Evolutionary conservation across 768 basidiomycete genomes (phyloP).

Genomic region (Calvatia gigantea): DNA sequence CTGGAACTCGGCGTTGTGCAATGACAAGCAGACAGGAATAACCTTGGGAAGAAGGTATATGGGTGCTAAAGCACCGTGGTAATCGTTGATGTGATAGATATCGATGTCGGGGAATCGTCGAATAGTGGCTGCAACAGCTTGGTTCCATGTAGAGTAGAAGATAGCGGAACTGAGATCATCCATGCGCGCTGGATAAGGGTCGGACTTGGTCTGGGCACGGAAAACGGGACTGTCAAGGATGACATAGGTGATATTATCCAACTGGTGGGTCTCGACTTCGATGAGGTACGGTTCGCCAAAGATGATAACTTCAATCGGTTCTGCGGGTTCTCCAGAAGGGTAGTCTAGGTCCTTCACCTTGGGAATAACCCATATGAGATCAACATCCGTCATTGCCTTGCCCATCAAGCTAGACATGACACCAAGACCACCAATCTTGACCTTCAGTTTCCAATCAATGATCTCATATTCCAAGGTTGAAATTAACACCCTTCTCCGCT

Average conservation of each 20-base stretch:
- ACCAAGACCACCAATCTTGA: constrained; percentile 96
- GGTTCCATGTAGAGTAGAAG: constrained; percentile 98
- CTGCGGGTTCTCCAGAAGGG: constrained; percentile 85
- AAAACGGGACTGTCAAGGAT: constrained; percentile 94
- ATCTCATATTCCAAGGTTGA: constrained; percentile 94
- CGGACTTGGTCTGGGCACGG: constrained; percentile 93
- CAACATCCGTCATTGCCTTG: constrained; percentile 97
- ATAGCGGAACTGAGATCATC: constrained; percentile 95
- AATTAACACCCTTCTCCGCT: constrained; percentile 88
- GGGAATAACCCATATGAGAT: constrained; percentile 89
- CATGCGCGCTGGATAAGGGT: constrained; percentile 96
- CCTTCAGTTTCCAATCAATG: constrained; percentile 96
- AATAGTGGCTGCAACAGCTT: constrained; percentile 90
- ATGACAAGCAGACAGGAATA: constrained; percentile 83
- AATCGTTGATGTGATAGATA: constrained; percentile 94
- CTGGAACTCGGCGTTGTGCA: constrained; percentile 98
- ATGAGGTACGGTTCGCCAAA: constrained; percentile 95
- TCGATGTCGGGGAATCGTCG: constrained; percentile 84
- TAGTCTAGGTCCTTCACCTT: constrained; percentile 96
- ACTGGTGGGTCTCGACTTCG: constrained; percentile 88
- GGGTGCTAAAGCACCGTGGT: constrained; percentile 88
- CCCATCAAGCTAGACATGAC: constrained; percentile 99
- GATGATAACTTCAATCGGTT: constrained; percentile 94
- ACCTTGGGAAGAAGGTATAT: constrained; percentile 92
- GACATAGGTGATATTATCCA: constrained; percentile 95